Evolutionary conservation across 1,284 basidiomycete species (phyloP), one percentile per base, ranked within the genome.

Genomic region (Abortiporus biennis): DNA sequence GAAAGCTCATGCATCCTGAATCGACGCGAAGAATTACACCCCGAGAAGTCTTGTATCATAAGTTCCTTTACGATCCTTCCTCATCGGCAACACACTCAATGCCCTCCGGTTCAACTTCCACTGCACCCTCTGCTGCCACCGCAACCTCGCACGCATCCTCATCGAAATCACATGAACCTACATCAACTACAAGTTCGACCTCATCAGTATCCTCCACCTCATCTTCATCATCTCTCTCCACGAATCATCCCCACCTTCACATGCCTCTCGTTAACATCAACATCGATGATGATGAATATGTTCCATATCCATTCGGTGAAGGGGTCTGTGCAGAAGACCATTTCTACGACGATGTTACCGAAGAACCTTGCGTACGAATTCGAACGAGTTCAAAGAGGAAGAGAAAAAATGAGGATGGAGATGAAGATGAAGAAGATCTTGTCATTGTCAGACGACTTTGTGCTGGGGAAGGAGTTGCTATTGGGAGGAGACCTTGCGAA

Each of bases 21-120:
- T 78, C 80, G 6, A 83, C 80, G 32, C 76, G 74, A 38, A 78
- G 92, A 8, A 73, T 84, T 40, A 92, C 88, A 2, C 87, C 92
- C 1, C 71, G 74, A 6, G 67, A 76, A 6, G 89, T 87, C 4
- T 69, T 96, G 39, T 74, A 76, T 47, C 92, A 95, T 57, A 72
- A 75, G 1, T 95, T 94, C 64, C 69, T 95, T 49, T 49, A 50
- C 21, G 61, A 64, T 22, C 62, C 59, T 2, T 59, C 58, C 36
- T 58, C 60, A 13, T 55, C 53, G n/a, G n/a, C n/a, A n/a, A n/a
- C n/a, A n/a, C n/a, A n/a, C n/a, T n/a, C n/a, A n/a, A n/a, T n/a
- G n/a, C n/a, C n/a, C n/a, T n/a, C n/a, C n/a, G n/a, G n/a, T n/a
- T n/a, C n/a, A n/a, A n/a, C n/a, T n/a, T n/a, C n/a, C n/a, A n/a